These are phyloP conservation scores for Leucoagaricus sp. DNA, from an alignment of 1,284 basidiomycete species.

Conservation along the genomic window DNA sequence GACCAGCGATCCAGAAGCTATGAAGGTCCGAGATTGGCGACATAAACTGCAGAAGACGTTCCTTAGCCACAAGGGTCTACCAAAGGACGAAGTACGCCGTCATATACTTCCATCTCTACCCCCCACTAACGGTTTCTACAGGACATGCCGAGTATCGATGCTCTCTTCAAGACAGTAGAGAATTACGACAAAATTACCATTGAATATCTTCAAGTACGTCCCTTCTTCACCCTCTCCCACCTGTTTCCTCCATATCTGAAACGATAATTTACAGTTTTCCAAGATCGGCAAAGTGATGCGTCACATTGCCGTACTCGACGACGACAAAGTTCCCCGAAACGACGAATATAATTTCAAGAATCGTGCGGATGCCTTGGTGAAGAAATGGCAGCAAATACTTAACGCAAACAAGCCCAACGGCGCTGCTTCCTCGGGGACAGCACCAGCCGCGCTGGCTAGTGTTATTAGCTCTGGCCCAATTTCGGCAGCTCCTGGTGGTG, in stretches of 20 bases:
- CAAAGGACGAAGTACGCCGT: slow-evolving; percentile 54
- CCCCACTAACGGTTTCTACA: slow-evolving; percentile 28
- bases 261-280: slow-evolving; percentile 63
- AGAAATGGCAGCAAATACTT: slow-evolving; percentile 72
- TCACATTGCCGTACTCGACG: slow-evolving; percentile 76
- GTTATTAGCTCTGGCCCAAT: not conserved
- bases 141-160: slow-evolving; percentile 81
- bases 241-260: not conserved
- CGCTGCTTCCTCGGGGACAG: slow-evolving; percentile 12
- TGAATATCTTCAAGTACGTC: slow-evolving; percentile 71
- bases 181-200: slow-evolving; percentile 83
- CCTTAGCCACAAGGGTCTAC: slow-evolving; percentile 57
- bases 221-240: not conserved
- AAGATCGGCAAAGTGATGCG: slow-evolving; percentile 99
- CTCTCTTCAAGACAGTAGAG: slow-evolving; percentile 84
- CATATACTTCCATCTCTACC: slow-evolving; percentile 2
- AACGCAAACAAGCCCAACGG: slow-evolving; percentile 44
- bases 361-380: slow-evolving; percentile 73
- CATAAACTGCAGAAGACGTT: slow-evolving; percentile 91
- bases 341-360: slow-evolving; percentile 86
- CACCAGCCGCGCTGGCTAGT: not conserved
- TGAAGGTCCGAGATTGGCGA: slow-evolving; percentile 84
- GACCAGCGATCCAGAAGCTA: slow-evolving; percentile 69
- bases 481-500: not conserved
- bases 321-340: slow-evolving; percentile 77